Percentiles rank a stretch among this genome's conserved stretches.
These are phyloP conservation scores for Neofusicoccum sp. DNA, from an alignment of 2,329 filamentous ascomycete genomes.

Conservation along the genomic window DNA sequence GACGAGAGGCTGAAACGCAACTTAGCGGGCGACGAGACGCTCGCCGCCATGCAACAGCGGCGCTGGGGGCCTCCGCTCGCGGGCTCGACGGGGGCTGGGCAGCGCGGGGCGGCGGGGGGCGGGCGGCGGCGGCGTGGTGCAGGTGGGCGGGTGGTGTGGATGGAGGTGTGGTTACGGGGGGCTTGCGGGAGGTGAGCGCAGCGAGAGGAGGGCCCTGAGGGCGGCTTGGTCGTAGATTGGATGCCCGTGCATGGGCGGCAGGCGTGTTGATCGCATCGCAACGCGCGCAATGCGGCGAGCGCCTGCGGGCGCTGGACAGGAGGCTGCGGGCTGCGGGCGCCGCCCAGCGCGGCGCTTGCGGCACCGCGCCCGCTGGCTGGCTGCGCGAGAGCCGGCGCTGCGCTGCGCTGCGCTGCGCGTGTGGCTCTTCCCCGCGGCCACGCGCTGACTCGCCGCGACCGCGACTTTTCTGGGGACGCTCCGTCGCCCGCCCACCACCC, in stretches of 20 bases:
- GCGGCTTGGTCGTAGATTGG: slow-evolving; percentile 9
- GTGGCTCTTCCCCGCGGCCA: not conserved
- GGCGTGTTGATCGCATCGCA: slow-evolving; percentile 5
- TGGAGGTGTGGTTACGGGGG: slow-evolving; percentile 8
- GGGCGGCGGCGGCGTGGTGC: not conserved
- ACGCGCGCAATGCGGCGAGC: slow-evolving; percentile 1
- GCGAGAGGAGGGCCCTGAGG: slow-evolving; percentile 5
- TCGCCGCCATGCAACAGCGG: slow-evolving; percentile 18
- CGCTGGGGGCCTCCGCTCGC: not conserved
- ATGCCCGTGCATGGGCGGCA: slow-evolving; percentile 12
- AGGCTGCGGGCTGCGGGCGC: no score
- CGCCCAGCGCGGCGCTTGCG: no score
- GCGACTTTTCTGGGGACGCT: slow-evolving; percentile 4
- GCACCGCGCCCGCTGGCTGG: no score
- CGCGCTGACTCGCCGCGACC: not conserved
- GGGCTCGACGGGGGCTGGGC: slow-evolving; percentile 4
- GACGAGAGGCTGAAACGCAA: slow-evolving; percentile 19
- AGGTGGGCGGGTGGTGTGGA: slow-evolving; percentile 1
- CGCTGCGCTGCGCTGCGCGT: not conserved
- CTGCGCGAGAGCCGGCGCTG: not conserved
- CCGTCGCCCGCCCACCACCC: not conserved
- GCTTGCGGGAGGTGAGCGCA: slow-evolving; percentile 1
- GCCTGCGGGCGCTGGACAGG: not conserved
- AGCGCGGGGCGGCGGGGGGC: not conserved
- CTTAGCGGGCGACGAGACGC: slow-evolving; percentile 14